Percentiles rank a stretch among this genome's conserved stretches.
These are phyloP conservation scores for Aspergillus neotritici DNA, from an alignment of 2,329 filamentous ascomycete species.

Conservation along the genomic window DNA sequence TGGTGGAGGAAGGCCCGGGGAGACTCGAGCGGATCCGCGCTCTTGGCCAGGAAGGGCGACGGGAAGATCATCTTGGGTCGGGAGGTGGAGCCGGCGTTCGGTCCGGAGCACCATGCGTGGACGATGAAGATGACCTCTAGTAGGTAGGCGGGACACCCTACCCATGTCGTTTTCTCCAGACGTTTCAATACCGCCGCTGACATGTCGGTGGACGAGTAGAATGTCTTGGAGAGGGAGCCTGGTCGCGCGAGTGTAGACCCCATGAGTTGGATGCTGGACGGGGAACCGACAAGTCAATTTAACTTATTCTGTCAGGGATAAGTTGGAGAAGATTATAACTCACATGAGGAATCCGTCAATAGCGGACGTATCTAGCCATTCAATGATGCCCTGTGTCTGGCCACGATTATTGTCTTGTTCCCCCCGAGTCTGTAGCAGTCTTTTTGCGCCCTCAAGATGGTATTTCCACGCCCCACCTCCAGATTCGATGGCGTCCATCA, in stretches of 20 bases:
- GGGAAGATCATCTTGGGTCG: conserved; percentile 26
- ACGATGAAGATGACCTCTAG: conserved; percentile 39
- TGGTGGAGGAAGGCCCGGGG: conserved; percentile 31
- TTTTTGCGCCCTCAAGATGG: conserved; percentile 48
- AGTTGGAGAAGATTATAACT: conserved; percentile 5
- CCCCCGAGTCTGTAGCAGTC: conserved; percentile 40
- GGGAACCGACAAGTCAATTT: background rate
- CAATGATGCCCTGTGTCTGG: conserved; percentile 20
- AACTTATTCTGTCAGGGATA: background rate
- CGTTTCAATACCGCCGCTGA: conserved; percentile 33
- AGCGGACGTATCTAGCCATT: conserved; percentile 33
- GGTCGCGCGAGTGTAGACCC: conserved; percentile 38
- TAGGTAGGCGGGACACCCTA: conserved; percentile 38
- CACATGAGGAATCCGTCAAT: conserved; percentile 36
- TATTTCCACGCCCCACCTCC: conserved; percentile 49
- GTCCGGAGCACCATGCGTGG: conserved; percentile 32
- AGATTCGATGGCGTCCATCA: conserved; percentile 48
- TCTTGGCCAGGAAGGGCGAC: conserved; percentile 21
- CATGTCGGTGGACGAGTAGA: conserved; percentile 32
- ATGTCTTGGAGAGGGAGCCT: conserved; percentile 34
- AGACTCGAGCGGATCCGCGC: conserved; percentile 26
- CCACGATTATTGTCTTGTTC: conserved; percentile 17
- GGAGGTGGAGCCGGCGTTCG: conserved; percentile 18
- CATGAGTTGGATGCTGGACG: conserved; percentile 36
- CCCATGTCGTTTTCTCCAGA: conserved; percentile 38